Evolutionary conservation across 75 land plant species (phyloP).

Genomic region (Pinus albicaulis): DNA sequence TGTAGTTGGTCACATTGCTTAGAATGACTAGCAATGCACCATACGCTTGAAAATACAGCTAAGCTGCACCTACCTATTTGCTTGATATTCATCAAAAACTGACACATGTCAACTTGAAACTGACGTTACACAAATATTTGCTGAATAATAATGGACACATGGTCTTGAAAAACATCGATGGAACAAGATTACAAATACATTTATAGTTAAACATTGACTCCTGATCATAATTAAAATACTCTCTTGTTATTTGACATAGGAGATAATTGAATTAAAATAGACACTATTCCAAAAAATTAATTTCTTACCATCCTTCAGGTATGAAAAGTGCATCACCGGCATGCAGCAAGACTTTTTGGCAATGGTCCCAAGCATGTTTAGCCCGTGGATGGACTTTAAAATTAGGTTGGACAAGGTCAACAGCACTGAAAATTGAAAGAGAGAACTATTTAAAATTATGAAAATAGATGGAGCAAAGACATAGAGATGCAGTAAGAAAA

Average conservation of each 20-base stretch:
- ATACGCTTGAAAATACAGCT: no score
- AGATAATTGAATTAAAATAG: not conserved
- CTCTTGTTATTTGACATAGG: not conserved
- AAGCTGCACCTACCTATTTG: no score
- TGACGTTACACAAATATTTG: not conserved
- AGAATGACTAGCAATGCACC: not conserved
- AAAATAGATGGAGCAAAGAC: not conserved
- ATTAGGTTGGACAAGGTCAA: conserved; percentile 72
- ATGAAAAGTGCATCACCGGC: conserved; percentile 95
- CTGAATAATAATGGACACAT: not conserved
- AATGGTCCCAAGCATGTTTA: conserved; percentile 35
- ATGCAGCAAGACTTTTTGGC: conserved; percentile 53
- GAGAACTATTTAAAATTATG: not conserved
- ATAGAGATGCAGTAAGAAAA: not conserved
- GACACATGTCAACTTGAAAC: no score
- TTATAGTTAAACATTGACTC: not conserved
- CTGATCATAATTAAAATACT: not conserved
- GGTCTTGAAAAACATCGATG: not conserved
- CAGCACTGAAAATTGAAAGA: conserved; percentile 47
- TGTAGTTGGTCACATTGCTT: not conserved
- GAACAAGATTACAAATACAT: not conserved
- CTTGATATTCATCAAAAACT: no score
- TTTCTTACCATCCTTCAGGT: conserved; percentile 96
- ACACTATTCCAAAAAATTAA: not conserved
- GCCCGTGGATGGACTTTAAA: conserved; percentile 57